Conservation (phyloP, 2,329 filamentous ascomycete genomes). For the Juglanconis sp. region DNA sequence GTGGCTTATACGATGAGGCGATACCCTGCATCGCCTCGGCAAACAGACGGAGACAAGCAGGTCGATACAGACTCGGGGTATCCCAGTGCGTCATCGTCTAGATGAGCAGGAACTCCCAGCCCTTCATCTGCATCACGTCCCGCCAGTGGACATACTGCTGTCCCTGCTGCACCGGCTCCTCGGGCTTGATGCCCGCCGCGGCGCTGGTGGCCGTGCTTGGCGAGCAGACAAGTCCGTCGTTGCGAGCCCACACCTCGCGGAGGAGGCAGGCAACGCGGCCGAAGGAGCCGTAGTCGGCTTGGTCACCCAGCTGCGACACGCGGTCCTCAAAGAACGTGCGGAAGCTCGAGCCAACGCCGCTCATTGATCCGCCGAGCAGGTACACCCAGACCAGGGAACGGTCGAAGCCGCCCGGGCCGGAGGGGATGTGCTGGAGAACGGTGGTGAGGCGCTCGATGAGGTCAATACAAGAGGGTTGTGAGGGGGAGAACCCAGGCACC, state of each 20-base stretch:
- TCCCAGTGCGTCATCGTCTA: conserved; percentile 34
- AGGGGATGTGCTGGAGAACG: conserved; percentile 77
- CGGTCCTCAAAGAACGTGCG: conserved; percentile 75
- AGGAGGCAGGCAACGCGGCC: conserved; percentile 77
- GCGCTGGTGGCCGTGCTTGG: conserved; percentile 33
- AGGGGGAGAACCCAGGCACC: conserved; percentile 80
- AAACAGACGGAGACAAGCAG: conserved; percentile 16
- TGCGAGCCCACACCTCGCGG: conserved; percentile 79
- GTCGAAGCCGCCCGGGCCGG: conserved; percentile 79
- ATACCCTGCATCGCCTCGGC: background rate
- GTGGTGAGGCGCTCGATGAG: conserved; percentile 76
- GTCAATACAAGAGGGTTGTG: conserved; percentile 68
- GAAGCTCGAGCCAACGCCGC: conserved; percentile 70
- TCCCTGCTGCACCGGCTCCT: conserved; percentile 30
- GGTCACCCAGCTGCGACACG: conserved; percentile 69
- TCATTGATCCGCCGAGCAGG: conserved; percentile 79
- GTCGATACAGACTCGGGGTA: conserved; percentile 15
- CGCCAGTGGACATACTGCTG: conserved; percentile 78
- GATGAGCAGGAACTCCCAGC: conserved; percentile 91
- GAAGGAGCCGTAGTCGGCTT: conserved; percentile 79
- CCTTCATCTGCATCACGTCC: conserved; percentile 86
- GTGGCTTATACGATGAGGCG: background rate
- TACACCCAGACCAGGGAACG: conserved; percentile 91
- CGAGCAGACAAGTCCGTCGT: conserved; percentile 47
- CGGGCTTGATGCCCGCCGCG: conserved; percentile 28